These are phyloP conservation scores for Ziziphus jujuba DNA, from an alignment of 306 rosid species.

Conservation along the genomic window DNA sequence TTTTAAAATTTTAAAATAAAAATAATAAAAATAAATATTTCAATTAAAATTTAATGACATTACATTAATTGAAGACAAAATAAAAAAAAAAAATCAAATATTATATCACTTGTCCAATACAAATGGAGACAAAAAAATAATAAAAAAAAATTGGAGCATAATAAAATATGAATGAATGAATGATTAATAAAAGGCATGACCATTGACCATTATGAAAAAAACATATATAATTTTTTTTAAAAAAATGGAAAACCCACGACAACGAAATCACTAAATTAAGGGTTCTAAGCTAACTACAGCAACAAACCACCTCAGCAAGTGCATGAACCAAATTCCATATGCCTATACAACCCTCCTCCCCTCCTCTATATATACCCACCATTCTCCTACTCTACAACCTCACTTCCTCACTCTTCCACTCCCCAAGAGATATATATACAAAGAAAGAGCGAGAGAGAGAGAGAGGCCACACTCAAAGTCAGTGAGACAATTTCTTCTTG, in stretches of 20 bases:
- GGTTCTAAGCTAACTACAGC: neutral
- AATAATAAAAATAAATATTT: no score
- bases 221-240: neutral
- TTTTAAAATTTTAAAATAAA: no score
- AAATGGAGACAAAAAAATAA: neutral
- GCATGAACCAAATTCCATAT: constrained; percentile 36
- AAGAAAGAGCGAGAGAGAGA: neutral
- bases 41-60: no score
- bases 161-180: neutral
- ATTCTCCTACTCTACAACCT: neutral
- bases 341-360: neutral
- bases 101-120: neutral
- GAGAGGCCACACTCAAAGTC: neutral
- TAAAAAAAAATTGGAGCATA: neutral
- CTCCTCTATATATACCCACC: constrained; percentile 35
- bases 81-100: neutral
- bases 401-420: constrained; percentile 34
- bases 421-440: neutral
- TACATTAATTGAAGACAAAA: neutral
- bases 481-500: neutral
- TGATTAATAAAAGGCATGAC: neutral
- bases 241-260: constrained; percentile 1
- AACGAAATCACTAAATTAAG: constrained; percentile 22
- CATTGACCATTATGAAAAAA: neutral
- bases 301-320: constrained; percentile 14